Conservation (phyloP, 75 land plant species). For the Sequoia sempervirens region DNA sequence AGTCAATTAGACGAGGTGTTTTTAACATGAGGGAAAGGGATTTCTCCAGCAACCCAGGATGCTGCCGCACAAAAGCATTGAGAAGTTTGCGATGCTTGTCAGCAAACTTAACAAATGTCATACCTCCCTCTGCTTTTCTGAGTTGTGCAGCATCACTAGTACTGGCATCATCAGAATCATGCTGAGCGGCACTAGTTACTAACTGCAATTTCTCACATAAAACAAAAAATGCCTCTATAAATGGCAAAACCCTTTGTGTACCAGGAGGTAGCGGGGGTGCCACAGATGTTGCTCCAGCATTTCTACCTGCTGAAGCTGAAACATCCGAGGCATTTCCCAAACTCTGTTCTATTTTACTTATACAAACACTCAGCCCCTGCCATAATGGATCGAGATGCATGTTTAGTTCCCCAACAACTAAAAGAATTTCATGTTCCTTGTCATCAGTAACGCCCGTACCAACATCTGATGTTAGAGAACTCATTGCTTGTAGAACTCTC, state of each 20-base stretch:
- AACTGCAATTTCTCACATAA: slow-evolving; percentile 62
- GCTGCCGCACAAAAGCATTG: slow-evolving; percentile 69
- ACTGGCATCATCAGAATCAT: slow-evolving; percentile 39
- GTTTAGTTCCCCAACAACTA: slow-evolving; percentile 44
- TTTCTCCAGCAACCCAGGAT: slow-evolving; percentile 68
- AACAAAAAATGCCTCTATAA: slow-evolving; percentile 73
- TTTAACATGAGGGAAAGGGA: slow-evolving; percentile 63
- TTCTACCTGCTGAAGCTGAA: slow-evolving; percentile 25
- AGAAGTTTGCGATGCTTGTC: slow-evolving; percentile 64
- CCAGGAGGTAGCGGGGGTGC: slow-evolving; percentile 71
- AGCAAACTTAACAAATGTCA: slow-evolving; percentile 57
- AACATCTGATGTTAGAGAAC: slow-evolving; percentile 32
- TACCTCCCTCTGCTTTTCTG: slow-evolving; percentile 18
- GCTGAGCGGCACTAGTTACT: slow-evolving; percentile 17
- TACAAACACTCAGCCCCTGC: slow-evolving; percentile 57
- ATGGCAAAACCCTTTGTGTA: slow-evolving; percentile 57
- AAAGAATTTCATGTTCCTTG: slow-evolving; percentile 10
- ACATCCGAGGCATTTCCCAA: slow-evolving; percentile 28
- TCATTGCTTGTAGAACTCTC: slow-evolving; percentile 55
- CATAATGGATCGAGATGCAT: slow-evolving; percentile 50
- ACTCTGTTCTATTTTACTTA: slow-evolving; percentile 41
- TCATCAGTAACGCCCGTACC: slow-evolving; percentile 14
- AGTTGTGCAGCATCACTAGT: slow-evolving; percentile 21
- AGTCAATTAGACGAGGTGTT: slow-evolving; percentile 61
- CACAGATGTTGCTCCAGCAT: slow-evolving; percentile 22